A percentile compares a stretch with the other conserved stretches of the same genome.
phyloP scores from a whole-genome alignment of 805 yeast species.

The Kodamaea neixiangensis region DNA sequence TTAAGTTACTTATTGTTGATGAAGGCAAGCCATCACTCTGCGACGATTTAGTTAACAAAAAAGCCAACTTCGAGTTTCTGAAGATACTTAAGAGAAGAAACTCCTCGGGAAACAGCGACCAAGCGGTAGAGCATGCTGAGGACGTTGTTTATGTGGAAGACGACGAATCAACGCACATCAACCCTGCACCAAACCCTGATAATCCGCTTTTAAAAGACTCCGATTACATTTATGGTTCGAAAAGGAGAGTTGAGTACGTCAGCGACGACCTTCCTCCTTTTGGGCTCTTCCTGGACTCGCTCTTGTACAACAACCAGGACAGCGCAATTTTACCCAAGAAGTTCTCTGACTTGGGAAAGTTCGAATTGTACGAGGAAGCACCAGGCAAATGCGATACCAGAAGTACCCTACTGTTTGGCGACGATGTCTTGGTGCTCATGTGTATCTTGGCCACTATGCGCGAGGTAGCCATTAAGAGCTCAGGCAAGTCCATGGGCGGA shows the following conservation, averaged over 20 bases:
- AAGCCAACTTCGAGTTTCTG: conserved; percentile 27
- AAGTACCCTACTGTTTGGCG: conserved; percentile 34
- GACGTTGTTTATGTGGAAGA: conserved; percentile 2
- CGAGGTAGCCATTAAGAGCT: conserved; percentile 30
- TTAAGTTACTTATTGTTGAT: conserved; percentile 38
- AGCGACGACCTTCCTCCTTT: conserved; percentile 42
- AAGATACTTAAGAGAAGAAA: conserved; percentile 14
- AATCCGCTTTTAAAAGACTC: conserved; percentile 25
- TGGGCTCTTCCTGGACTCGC: conserved; percentile 34
- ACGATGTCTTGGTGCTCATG: conserved; percentile 33
- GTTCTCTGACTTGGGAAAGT: conserved; percentile 34
- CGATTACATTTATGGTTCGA: background rate
- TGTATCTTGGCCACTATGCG: conserved; percentile 34
- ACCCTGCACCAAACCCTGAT: conserved; percentile 34
- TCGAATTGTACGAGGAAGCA: conserved; percentile 37
- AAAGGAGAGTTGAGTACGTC: conserved; percentile 14
- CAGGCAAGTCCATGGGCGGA: conserved; percentile 18
- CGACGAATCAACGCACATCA: conserved; percentile 18
- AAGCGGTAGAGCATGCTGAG: conserved; percentile 6
- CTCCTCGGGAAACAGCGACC: conserved; percentile 5
- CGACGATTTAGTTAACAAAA: conserved; percentile 35
- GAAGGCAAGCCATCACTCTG: conserved; percentile 35
- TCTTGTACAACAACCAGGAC: conserved; percentile 20
- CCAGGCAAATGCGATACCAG: conserved; percentile 15
- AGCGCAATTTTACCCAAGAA: conserved; percentile 29